Percentiles rank a stretch among this genome's conserved stretches.
phyloP scores from a whole-genome alignment of 192 early-diverging fungal species.

The Mortierella hygrophila region DNA sequence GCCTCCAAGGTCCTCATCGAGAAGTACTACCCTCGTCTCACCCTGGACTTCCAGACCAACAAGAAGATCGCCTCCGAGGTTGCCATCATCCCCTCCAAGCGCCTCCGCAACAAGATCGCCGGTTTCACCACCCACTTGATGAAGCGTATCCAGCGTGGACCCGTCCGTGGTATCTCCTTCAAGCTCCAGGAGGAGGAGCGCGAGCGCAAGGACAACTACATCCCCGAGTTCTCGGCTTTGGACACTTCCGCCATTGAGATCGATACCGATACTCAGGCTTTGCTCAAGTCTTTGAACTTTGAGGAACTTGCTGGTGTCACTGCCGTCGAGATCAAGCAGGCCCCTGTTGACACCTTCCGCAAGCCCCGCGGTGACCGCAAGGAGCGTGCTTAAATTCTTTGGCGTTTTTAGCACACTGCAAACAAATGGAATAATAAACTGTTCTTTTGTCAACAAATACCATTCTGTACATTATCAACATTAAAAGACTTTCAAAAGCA shows the following conservation, averaged over 20 bases:
- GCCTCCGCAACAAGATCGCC: slow-evolving; percentile 99
- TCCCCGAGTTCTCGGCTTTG: slow-evolving; percentile 98
- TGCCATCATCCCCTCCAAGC: slow-evolving; percentile 98
- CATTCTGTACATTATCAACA: background rate
- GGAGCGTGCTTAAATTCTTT: slow-evolving; percentile 40
- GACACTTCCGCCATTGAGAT: slow-evolving; percentile 92
- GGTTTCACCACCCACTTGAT: slow-evolving; percentile 99
- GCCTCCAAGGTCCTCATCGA: slow-evolving; percentile 99
- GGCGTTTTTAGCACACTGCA: background rate
- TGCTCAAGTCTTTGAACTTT: slow-evolving; percentile 97
- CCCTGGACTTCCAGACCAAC: slow-evolving; percentile 99
- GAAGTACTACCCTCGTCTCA: slow-evolving; percentile 99
- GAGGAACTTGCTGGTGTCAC: slow-evolving; percentile 90
- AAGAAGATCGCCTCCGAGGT: slow-evolving; percentile 99
- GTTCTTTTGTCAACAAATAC: slow-evolving; percentile 6
- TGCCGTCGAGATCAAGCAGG: slow-evolving; percentile 67
- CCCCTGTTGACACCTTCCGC: slow-evolving; percentile 32
- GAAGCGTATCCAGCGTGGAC: slow-evolving; percentile 99
- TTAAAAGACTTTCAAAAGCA: background rate
- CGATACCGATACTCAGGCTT: slow-evolving; percentile 94
- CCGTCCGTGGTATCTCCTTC: slow-evolving; percentile 99
- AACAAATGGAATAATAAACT: slow-evolving; percentile 15
- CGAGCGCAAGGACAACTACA: slow-evolving; percentile 99
- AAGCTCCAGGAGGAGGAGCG: slow-evolving; percentile 99
- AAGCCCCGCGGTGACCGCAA: slow-evolving; percentile 45